Conservation (phyloP, 441 rosid genomes). For the Populus hybrid region DNA sequence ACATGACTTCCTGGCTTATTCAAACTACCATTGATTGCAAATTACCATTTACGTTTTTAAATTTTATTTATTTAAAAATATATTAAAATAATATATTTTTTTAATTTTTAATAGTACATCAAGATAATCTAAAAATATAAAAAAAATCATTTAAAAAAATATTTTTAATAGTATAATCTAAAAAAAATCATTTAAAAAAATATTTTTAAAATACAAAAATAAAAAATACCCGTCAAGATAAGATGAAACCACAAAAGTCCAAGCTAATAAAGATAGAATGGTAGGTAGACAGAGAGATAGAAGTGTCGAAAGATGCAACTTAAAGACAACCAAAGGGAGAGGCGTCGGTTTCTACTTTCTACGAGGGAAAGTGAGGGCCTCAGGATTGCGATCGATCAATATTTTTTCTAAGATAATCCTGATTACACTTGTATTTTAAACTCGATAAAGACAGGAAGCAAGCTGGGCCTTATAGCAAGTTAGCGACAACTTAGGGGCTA, state of each 20-base stretch:
- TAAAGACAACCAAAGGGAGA: neutral
- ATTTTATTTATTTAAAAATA: no score
- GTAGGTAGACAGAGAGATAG: neutral
- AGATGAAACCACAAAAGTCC: conserved; percentile 1
- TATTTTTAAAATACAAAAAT: no score
- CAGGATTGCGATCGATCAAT: neutral
- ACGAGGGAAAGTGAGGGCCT: neutral
- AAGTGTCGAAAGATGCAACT: neutral
- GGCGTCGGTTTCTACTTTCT: neutral
- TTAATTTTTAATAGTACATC: no score
- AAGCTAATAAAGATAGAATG: neutral
- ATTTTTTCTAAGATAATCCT: neutral
- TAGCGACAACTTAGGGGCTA: neutral
- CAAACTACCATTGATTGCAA: no score
- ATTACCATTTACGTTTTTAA: no score
- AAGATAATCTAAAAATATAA: no score
- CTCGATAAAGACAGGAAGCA: neutral
- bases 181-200: no score
- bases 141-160: no score
- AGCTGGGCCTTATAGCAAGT: neutral
- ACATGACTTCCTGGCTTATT: no score
- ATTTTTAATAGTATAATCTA: no score
- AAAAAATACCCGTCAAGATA: no score
- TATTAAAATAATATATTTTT: no score
- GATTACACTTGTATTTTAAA: neutral